Base-by-base conservation (phyloP, 148 eudicot genomes). In the Spergularia bocconei region DNA sequence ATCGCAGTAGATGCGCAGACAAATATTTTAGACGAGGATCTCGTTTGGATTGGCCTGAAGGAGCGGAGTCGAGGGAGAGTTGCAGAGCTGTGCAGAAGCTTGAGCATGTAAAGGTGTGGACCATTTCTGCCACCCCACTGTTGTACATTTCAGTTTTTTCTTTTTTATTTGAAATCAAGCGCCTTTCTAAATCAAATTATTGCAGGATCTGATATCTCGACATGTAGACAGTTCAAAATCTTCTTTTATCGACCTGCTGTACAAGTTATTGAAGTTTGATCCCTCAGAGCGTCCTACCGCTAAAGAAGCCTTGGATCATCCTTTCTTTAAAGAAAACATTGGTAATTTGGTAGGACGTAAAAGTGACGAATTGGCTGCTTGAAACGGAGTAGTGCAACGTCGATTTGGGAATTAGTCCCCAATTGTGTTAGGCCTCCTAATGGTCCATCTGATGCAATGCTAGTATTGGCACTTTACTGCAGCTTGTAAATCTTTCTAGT, bases 31-130 rank as follows among this genome's bases (percentile, higher is more conserved):
- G 87, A 75, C 82, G 87, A 67, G 87, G 89, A 59, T 72, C 87
- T 68, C 83, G 89, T 64, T 80, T 93, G 64, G 82, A 89, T 81
- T 93, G 98, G 98, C 98, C 98, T 57, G 92, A 85, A 81, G 96
- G 96, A 63, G 93, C 96, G 23, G 83, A 81, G 33, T 87, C 93
- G 14, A 89, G 96, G 82, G 98, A 91, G 79, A 93, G 96, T 63
- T 86, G 86, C 56, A 84, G 87, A 80, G 89, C 98, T 58, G 98
- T 91, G 53, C 87, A 83, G 80, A 88, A 84, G 88, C 88, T 91
- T 38, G 84, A 83, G 70, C 79, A 51, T 17, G 76, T 88, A 56
- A 86, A 91, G 96, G 96, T 91, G 67, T 67, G 75, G 64, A 60
- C 29, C 16, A 20, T 56, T 75, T 38, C 66, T 56, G 14, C 64